Evolutionary conservation across 306 rosid species (phyloP), one percentile per base, ranked within the genome.

Genomic region (Vigna unguiculata): DNA sequence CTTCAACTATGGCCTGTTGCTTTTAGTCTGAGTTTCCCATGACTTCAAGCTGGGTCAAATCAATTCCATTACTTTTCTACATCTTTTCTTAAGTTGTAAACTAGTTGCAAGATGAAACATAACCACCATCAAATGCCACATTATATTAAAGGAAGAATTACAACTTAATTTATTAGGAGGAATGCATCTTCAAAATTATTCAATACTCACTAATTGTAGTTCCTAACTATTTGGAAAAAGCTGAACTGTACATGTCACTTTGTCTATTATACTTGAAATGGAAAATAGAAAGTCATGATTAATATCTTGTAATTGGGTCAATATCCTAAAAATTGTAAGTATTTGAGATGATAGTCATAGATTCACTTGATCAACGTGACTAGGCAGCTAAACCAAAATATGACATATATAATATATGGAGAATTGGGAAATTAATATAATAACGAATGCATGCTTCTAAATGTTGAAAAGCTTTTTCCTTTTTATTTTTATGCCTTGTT

Each of bases 1-100:
- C 63, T 60, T 15, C 45, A 76, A 16, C 20, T 21, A 13, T 51
- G 64, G 20, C 61, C 32, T 19, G 22, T 72, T 36, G 75, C 78
- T 61, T 69, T 41, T 25, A 30, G 32, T 5, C 32, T 41, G 53
- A 76, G 74, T 41, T 61, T 69, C 55, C 41, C 4, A 30, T 63
- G 12, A 10, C 2, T 75, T 41, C 49, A 28, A 24, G 81, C 4
- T 67, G 2, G 24, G 67, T 51, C 46, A 63, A 75, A 63, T 49
- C 64, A 64, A 22, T 52, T 62, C 17, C 6, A 48, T 14, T 54
- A 55, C 32, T 62, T 58, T 40, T 45, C 17, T 55, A 40, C 70
- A 21, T 66, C 20, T 20, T 66, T 41, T 43, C 69, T 59, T 75
- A 63, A 75, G 41, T 30, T 30, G 49, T 63, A 76, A 20, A 76